Evolutionary conservation across 2,329 filamentous ascomycete genomes (phyloP).

Genomic region (Rutstroemia sp.): DNA sequence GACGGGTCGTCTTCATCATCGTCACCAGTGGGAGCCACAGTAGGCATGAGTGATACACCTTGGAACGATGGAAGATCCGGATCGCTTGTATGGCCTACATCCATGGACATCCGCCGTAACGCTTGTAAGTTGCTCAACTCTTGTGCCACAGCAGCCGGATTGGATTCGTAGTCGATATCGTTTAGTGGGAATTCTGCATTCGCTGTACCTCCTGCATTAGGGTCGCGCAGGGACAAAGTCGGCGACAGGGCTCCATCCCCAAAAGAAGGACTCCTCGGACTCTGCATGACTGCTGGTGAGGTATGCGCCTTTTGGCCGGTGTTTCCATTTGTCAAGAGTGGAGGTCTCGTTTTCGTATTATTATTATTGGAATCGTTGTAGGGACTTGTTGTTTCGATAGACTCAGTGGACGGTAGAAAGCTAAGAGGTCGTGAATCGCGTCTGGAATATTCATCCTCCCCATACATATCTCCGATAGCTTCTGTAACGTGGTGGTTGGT

Average conservation of each 20-base stretch:
- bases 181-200: constrained; percentile 59
- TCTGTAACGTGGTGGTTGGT: constrained; percentile 70
- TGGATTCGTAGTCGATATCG: constrained; percentile 67
- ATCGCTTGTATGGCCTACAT: constrained; percentile 55
- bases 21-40: constrained; percentile 61
- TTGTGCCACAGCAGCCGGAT: constrained; percentile 63
- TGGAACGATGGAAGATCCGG: constrained; percentile 71
- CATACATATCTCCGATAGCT: constrained; percentile 68
- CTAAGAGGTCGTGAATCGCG: constrained; percentile 52
- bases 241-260: constrained; percentile 32
- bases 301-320: constrained; percentile 23
- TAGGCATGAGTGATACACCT: constrained; percentile 56
- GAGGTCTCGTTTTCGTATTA: constrained; percentile 17
- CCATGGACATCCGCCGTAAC: constrained; percentile 71
- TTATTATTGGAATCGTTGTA: constrained; percentile 21
- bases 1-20: constrained; percentile 85
- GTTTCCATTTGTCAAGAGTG: constrained; percentile 23
- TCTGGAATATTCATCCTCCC: constrained; percentile 45
- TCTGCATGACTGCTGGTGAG: constrained; percentile 26
- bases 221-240: constrained; percentile 31
- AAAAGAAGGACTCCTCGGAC: constrained; percentile 24
- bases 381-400: constrained; percentile 26
- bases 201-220: constrained; percentile 41
- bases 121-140: constrained; percentile 68
- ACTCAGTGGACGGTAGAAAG: constrained; percentile 42